Percentiles rank a stretch among this genome's conserved stretches.
phyloP scores from a whole-genome alignment of 2,329 filamentous ascomycete genomes.

The Huntiella decipiens region DNA sequence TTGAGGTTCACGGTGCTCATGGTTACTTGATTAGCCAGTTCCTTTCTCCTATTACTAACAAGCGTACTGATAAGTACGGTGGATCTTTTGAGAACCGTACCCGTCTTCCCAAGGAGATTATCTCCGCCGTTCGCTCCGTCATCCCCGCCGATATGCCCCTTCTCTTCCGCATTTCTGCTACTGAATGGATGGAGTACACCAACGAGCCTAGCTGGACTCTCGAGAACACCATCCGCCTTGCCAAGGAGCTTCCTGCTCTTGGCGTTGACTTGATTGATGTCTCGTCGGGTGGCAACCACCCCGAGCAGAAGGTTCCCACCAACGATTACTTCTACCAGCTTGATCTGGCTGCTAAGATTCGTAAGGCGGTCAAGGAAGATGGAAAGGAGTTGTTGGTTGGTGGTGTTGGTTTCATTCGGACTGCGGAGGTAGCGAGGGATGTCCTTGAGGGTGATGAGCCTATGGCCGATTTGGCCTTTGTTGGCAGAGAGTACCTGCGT shows the following conservation, averaged over 20 bases:
- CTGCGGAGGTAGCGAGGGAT: constrained; percentile 45
- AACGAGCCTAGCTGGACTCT: constrained; percentile 42
- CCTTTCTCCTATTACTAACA: constrained; percentile 38
- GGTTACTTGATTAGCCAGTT: constrained; percentile 51
- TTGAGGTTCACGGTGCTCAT: constrained; percentile 49
- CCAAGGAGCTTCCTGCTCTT: constrained; percentile 46
- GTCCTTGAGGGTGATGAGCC: constrained; percentile 28
- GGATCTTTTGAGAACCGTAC: constrained; percentile 46
- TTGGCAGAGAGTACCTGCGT: constrained; percentile 60
- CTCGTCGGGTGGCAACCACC: constrained; percentile 54
- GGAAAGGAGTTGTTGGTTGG: constrained; percentile 42
- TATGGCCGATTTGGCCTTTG: constrained; percentile 52
- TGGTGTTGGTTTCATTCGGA: constrained; percentile 55
- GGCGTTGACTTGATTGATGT: constrained; percentile 76
- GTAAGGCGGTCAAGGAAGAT: constrained; percentile 38
- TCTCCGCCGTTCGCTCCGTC: constrained; percentile 29
- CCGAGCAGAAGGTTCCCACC: constrained; percentile 37
- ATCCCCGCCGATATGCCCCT: constrained; percentile 37
- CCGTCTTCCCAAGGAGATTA: constrained; percentile 37
- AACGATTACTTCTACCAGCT: constrained; percentile 54
- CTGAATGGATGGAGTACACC: constrained; percentile 39
- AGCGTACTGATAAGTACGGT: constrained; percentile 45
- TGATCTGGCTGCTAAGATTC: constrained; percentile 51
- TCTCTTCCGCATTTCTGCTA: constrained; percentile 39
- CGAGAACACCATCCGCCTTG: constrained; percentile 31